A percentile compares a stretch with the other conserved stretches of the same genome.
phyloP scores from a whole-genome alignment of 306 rosid species.

The Coriaria nepalensis region DNA sequence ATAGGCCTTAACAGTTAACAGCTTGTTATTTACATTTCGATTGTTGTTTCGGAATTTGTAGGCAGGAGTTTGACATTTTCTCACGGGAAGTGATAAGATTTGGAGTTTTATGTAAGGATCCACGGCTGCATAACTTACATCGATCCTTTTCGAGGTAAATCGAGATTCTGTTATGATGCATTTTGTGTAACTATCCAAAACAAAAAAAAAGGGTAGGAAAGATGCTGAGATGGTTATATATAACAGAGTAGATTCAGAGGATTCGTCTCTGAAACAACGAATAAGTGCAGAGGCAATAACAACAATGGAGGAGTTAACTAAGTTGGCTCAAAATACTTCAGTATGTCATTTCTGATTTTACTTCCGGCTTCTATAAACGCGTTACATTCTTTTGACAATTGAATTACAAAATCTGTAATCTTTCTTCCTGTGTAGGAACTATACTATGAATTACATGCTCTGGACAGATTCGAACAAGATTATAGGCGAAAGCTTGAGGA shows the following conservation, averaged over 20 bases:
- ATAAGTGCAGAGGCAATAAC: not conserved
- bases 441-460: not conserved
- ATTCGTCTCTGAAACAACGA: not conserved
- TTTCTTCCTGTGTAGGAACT: not conserved
- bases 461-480: conserved; percentile 6
- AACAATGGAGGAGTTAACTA: not conserved
- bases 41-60: conserved; percentile 15
- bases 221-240: not conserved
- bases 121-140: conserved; percentile 67
- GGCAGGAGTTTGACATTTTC: conserved; percentile 62
- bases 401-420: not conserved
- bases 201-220: too few species aligned
- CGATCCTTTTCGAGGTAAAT: conserved; percentile 47
- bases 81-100: conserved; percentile 69
- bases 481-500: not conserved
- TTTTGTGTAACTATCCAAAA: too few species aligned
- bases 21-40: conserved; percentile 4
- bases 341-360: not conserved
- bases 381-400: not conserved
- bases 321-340: not conserved
- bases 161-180: too few species aligned
- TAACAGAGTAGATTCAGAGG: not conserved
- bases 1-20: not conserved
- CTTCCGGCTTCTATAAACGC: not conserved
- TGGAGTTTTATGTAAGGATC: conserved; percentile 74